A percentile compares a stretch with the other conserved stretches of the same genome.
Conservation (phyloP, 768 basidiomycete species). For the Clavaria fumosa region DNA sequence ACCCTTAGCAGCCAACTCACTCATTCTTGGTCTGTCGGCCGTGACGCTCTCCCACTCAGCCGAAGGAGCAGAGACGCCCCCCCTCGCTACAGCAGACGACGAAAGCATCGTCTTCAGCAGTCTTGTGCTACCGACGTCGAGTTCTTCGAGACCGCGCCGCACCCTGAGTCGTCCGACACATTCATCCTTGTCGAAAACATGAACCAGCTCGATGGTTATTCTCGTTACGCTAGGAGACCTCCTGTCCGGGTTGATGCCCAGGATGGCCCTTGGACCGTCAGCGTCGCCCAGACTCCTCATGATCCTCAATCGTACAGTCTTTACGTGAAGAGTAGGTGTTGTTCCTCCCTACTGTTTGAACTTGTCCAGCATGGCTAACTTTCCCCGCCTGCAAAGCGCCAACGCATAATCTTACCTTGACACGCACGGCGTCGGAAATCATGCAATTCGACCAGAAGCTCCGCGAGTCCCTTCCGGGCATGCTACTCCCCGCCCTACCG, state of each 20-base stretch:
- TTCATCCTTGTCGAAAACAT: constrained; percentile 22
- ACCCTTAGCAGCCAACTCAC: too few species aligned
- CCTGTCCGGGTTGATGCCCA: constrained; percentile 53
- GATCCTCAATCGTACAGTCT: constrained; percentile 60
- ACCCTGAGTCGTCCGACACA: constrained; percentile 14
- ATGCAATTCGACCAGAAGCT: constrained; percentile 75
- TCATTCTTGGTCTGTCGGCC: too few species aligned
- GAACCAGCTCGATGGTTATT: constrained; percentile 28
- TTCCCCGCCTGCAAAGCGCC: constrained; percentile 37
- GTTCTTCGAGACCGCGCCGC: too few species aligned
- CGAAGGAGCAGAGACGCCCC: too few species aligned
- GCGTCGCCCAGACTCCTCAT: constrained; percentile 74
- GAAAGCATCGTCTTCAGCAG: too few species aligned
- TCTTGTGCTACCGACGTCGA: neutral
- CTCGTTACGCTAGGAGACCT: constrained; percentile 27
- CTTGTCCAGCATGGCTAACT: constrained; percentile 5
- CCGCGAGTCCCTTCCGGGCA: constrained; percentile 40
- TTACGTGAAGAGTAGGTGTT: constrained; percentile 77
- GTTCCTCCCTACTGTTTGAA: constrained; percentile 4
- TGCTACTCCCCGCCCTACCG: constrained; percentile 45
- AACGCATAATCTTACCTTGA: constrained; percentile 80
- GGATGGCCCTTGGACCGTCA: constrained; percentile 78
- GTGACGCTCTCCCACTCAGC: too few species aligned
- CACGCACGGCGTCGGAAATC: constrained; percentile 60
- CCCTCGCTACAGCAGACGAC: too few species aligned